Evolutionary conservation across 2,329 filamentous ascomycete genomes (phyloP).

Genomic region (Hansfordia pulvinata): DNA sequence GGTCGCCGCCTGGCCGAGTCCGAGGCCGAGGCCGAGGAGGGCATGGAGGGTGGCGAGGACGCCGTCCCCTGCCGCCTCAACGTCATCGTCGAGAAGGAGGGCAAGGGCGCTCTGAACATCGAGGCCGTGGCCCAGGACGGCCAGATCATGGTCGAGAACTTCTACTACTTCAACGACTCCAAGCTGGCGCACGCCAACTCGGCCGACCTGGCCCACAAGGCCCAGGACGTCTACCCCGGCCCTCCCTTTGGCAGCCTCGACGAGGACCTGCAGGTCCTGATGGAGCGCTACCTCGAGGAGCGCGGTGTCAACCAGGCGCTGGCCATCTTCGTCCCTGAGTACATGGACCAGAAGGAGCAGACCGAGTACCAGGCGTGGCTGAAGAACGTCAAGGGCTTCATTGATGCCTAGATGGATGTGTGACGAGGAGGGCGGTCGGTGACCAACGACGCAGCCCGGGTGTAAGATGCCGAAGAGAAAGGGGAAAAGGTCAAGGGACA

Average conservation of each 20-base stretch:
- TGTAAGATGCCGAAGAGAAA: no score
- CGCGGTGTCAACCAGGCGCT: conserved; percentile 78
- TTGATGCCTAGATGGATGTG: conserved; percentile 61
- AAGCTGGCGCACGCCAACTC: conserved; percentile 63
- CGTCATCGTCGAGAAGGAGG: conserved; percentile 78
- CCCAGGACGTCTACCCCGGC: conserved; percentile 72
- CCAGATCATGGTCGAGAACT: conserved; percentile 74
- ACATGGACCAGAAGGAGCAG: conserved; percentile 98
- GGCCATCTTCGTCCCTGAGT: conserved; percentile 85
- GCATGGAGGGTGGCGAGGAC: conserved; percentile 36
- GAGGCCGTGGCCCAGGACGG: conserved; percentile 81
- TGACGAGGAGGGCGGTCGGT: no score
- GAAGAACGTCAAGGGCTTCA: conserved; percentile 72
- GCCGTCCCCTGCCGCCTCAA: conserved; percentile 72
- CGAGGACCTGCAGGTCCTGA: conserved; percentile 82
- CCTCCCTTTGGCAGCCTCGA: conserved; percentile 90
- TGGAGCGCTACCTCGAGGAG: conserved; percentile 92
- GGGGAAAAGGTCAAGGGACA: no score
- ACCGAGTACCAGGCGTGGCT: conserved; percentile 91
- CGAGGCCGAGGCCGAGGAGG: conserved; percentile 41
- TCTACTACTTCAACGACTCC: conserved; percentile 73
- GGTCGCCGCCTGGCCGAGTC: conserved; percentile 40
- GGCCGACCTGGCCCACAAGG: conserved; percentile 63
- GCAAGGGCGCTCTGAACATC: conserved; percentile 74
- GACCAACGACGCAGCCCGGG: no score